These are phyloP conservation scores for Leishmania mexicana DNA, from an alignment of 208 protist species.

Conservation along the genomic window DNA sequence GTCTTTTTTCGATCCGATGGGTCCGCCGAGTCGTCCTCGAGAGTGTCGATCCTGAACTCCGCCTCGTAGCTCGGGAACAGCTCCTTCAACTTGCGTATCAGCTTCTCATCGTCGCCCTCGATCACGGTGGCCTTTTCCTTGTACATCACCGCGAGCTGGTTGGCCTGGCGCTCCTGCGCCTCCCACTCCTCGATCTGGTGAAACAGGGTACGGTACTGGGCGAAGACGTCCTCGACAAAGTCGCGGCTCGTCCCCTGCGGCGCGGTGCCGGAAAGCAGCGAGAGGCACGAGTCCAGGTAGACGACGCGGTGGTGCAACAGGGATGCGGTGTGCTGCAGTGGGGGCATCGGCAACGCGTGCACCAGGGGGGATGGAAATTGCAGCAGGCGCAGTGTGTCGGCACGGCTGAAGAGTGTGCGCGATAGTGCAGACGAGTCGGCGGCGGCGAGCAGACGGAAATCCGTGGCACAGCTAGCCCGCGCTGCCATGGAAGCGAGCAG, in stretches of 20 bases:
- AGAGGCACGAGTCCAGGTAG: slow-evolving; percentile 82
- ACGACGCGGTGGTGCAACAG: slow-evolving; percentile 60
- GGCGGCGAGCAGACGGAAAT: slow-evolving; percentile 11
- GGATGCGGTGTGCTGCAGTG: slow-evolving; percentile 16
- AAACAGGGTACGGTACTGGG: slow-evolving; percentile 70
- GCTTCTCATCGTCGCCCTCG: slow-evolving; percentile 92
- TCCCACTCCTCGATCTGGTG: slow-evolving; percentile 76
- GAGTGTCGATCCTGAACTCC: slow-evolving; percentile 74
- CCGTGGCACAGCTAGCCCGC: slow-evolving; percentile 44
- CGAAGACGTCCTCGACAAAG: slow-evolving; percentile 71
- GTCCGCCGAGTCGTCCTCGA: slow-evolving; percentile 35
- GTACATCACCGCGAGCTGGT: slow-evolving; percentile 90
- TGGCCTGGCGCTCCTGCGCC: slow-evolving; percentile 65
- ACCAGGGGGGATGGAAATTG: slow-evolving; percentile 54
- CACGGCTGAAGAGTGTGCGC: slow-evolving; percentile 42
- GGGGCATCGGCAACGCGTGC: slow-evolving; percentile 38
- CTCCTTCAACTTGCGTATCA: slow-evolving; percentile 82
- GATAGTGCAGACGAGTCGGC: not conserved
- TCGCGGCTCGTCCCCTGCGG: slow-evolving; percentile 51
- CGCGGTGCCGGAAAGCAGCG: slow-evolving; percentile 48
- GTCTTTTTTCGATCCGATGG: slow-evolving; percentile 26
- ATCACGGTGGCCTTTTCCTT: slow-evolving; percentile 90
- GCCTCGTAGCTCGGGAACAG: slow-evolving; percentile 95
- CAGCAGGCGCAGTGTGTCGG: slow-evolving; percentile 62
- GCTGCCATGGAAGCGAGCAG: slow-evolving; percentile 71